Conservation (phyloP, 2,329 filamentous ascomycete genomes). For the Cladosporium sphaerospermum region DNA sequence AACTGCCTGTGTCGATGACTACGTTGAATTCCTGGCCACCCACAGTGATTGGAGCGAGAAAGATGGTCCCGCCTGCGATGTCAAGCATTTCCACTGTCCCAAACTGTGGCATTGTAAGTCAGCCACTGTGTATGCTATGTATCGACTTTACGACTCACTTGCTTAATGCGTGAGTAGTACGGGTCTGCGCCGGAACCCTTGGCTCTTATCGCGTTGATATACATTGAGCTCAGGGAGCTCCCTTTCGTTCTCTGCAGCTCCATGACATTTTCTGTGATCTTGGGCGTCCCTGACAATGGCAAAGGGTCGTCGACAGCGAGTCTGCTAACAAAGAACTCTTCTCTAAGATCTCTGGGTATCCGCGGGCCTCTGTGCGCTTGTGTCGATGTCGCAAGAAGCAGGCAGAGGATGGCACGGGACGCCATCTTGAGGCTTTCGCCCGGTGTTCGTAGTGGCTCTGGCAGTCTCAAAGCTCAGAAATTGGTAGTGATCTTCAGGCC, state of each 20-base stretch:
- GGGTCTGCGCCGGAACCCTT: constrained; percentile 6
- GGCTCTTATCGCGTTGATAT: constrained; percentile 23
- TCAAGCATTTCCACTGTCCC: constrained; percentile 6
- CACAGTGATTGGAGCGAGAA: constrained; percentile 25
- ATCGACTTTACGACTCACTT: constrained; percentile 18
- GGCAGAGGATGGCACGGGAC: background rate
- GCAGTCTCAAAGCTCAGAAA: too few relatives aligned
- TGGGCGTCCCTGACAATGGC: background rate
- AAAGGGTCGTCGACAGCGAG: background rate
- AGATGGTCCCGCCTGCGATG: constrained; percentile 25
- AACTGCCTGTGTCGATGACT: constrained; percentile 44
- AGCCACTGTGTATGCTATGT: background rate
- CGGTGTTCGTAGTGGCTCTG: too few relatives aligned
- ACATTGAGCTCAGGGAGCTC: constrained; percentile 22
- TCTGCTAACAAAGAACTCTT: constrained; percentile 5
- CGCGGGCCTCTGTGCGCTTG: background rate
- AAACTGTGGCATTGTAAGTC: background rate
- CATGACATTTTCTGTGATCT: constrained; percentile 18
- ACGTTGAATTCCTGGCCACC: constrained; percentile 30
- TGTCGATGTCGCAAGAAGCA: background rate
- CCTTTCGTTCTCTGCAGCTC: constrained; percentile 17
- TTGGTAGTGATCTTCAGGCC: too few relatives aligned
- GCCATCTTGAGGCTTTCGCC: constrained; percentile 2
- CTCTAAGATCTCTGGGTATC: background rate
- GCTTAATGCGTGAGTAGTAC: constrained; percentile 21